Evolutionary conservation across 1,284 basidiomycete species (phyloP), one percentile per base, ranked within the genome.

Genomic region (Calocybe gambosa): DNA sequence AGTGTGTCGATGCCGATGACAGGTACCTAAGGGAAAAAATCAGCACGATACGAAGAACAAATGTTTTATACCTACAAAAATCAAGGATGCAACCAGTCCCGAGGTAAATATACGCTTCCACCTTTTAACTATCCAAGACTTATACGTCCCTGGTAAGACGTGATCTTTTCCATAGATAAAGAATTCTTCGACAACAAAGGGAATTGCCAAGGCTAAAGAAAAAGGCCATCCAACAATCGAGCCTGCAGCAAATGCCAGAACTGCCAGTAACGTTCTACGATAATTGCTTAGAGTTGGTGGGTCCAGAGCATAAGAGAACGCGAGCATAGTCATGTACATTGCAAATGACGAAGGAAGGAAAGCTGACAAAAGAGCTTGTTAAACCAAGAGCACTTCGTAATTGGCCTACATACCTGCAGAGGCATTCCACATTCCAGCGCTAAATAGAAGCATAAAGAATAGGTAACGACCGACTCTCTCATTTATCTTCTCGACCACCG

Each of bases 161-260:
- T 73, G 70, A 59, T 94, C 90, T 5, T 77, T 80, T 10, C 87
- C 85, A 39, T 72, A 76, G 10, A 96, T 59, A 59, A 93, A 86
- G 13, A 98, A 70, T 63, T 98, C 92, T 62, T 99, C 96, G 46
- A 92, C 62, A 2, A 96, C 82, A 57, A 95, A 96, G 0, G 96
- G 96, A 10, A 95, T 63, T 0, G 90, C 81, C 3, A 98, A 73
- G 0, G 90, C 82, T 2, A 93, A 74, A 8, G 89, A 78, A 62
- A 98, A 99, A 0, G 96, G 96, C 96, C 96, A 99, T 13, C 95
- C 96, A 28, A 95, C 75, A 40, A 99, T 80, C 1, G 85, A 91
- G 2, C 92, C 94, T 2, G 83, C 62, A 1, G 90, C 91, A 60
- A 94, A 91, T 34, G 75, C 68, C 21, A 88, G 50, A 0, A 87